Evolutionary conservation across 2,329 filamentous ascomycete species (phyloP).

Genomic region (Dothistroma pini): DNA sequence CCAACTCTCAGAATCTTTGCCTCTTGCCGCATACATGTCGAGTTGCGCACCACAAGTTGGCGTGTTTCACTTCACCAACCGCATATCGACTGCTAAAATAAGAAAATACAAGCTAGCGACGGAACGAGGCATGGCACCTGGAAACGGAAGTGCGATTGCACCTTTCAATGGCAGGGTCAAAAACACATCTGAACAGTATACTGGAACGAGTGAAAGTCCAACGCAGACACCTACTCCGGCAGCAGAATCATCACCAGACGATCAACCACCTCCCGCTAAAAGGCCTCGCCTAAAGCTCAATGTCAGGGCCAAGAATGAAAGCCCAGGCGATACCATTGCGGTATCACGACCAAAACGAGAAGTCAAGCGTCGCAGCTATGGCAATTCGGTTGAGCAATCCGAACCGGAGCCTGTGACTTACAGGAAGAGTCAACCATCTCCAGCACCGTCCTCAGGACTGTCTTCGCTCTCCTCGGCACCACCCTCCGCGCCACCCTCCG

Average conservation of each 20-base stretch:
- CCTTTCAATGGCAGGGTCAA: slow-evolving; percentile 6
- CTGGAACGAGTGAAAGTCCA: not conserved
- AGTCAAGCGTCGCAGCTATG: slow-evolving; percentile 19
- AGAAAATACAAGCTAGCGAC: slow-evolving; percentile 29
- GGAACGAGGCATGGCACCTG: slow-evolving; percentile 26
- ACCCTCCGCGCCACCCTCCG: slow-evolving; percentile 15
- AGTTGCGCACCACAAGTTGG: slow-evolving; percentile 10
- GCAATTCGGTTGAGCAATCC: slow-evolving; percentile 13
- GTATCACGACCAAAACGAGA: slow-evolving; percentile 25
- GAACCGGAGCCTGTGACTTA: slow-evolving; percentile 2
- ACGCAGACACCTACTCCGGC: slow-evolving; percentile 4
- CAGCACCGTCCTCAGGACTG: slow-evolving; percentile 24
- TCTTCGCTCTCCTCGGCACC: slow-evolving; percentile 25
- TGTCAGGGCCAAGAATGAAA: slow-evolving; percentile 18
- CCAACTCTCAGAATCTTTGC: slow-evolving; percentile 4
- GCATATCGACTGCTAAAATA: slow-evolving; percentile 29
- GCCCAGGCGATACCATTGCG: slow-evolving; percentile 22
- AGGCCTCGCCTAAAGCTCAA: slow-evolving; percentile 30
- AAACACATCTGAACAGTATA: not conserved
- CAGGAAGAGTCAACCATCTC: slow-evolving; percentile 12
- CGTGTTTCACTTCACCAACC: slow-evolving; percentile 30
- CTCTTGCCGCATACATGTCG: slow-evolving; percentile 9
- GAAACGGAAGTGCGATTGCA: slow-evolving; percentile 1
- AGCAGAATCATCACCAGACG: slow-evolving; percentile 8
- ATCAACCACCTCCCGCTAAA: slow-evolving; percentile 24